Base-by-base conservation (phyloP, 164 flowering plant genomes). In the Chloranthus sessilifolius region DNA sequence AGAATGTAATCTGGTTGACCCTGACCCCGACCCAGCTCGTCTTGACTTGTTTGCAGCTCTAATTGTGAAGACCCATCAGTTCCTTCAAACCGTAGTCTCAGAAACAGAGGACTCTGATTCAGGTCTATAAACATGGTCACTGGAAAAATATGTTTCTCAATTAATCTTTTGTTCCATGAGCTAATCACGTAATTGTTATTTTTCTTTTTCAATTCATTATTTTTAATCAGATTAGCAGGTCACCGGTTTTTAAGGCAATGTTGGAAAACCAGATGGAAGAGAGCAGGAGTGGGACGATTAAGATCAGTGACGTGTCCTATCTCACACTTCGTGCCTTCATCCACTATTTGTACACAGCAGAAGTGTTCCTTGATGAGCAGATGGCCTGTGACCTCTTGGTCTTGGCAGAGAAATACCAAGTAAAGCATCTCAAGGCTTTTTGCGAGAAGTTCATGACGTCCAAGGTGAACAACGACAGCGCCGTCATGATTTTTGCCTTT, bases 191-290 rank as follows among this genome's bases (percentile, higher is more conserved):
- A n/a, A n/a, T n/a, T n/a, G n/a, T n/a, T n/a, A 5, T 3, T 29
- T 17, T 26, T 56, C 9, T 19, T 0, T 12, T 12, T 30, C 5
- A 12, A 37, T 3, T n/a, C 23, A 16, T 11, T 49, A 7, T 21
- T 23, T 11, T 47, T 33, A 29, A 39, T 36, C 75, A 86, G 95
- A 80, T 60, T 17, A 82, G 77, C 61, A 81, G 87, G 34, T 89
- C 97, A 14, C 95, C 92, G 24, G 97, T 89, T 22, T 86, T 89
- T 63, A 78, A 61, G 69, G 97, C 95, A 8, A 89, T 89, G 97
- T 74, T 89, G 30, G 95, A 86, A 54, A 83, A 71, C 52, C 82
- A 86, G 58, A 89, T 89, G 97, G 84, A 80, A 59, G 97, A 89
- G 65, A 80, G 88, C 57, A 61, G 69, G 23, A 86, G 92, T 43